Base-by-base conservation (phyloP, 2,329 filamentous ascomycete genomes). In the Trichoderma arundinaceum region DNA sequence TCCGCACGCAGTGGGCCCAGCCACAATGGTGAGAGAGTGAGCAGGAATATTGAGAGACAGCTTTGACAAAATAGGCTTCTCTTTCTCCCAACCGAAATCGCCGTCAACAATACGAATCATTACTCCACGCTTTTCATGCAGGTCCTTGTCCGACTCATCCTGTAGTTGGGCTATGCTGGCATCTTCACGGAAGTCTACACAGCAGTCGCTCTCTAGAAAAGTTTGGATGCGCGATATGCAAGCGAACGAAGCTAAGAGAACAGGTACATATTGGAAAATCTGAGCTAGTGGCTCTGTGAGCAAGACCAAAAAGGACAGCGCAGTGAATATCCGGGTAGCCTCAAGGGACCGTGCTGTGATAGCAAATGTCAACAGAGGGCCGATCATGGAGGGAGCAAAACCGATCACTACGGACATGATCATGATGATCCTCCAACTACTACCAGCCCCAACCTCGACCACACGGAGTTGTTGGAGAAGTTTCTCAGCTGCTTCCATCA, bases 1-100 rank as follows among this genome's bases (percentile, higher is more conserved):
- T 1, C 76, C 75, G 12, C 70, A 74, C 0, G 72, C 75, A 1
- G 80, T 75, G 2, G 78, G 77, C 0, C 80, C 80, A 1, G 77
- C 70, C 1, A 81, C 68, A 0, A 80, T 69, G 0, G 74, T 79
- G 3, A 79, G 67, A 17, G 32, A 28, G 2, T 17, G 19, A 15
- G 43, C 17, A 69, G 66, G 2, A 67, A 59, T 1, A 64, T 65
- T 7, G 66, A 72, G 17, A 71, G 68, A 1, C 39, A 68, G 15
- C 52, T 59, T 17, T 67, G 66, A 71, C 4, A 74, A 51, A 2
- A 67, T 69, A 56, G 67, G 54, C 19, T 72, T 72, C 1, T 72
- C 70, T 0, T 69, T 68, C 8, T 72, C 72, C 73, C 73, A 74
- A 10, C 73, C 73, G 56, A 73, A 74, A 12, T 44, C 62, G 0